Conservation (phyloP, 371 early-diverging fungal species). For the Circinella minor region DNA sequence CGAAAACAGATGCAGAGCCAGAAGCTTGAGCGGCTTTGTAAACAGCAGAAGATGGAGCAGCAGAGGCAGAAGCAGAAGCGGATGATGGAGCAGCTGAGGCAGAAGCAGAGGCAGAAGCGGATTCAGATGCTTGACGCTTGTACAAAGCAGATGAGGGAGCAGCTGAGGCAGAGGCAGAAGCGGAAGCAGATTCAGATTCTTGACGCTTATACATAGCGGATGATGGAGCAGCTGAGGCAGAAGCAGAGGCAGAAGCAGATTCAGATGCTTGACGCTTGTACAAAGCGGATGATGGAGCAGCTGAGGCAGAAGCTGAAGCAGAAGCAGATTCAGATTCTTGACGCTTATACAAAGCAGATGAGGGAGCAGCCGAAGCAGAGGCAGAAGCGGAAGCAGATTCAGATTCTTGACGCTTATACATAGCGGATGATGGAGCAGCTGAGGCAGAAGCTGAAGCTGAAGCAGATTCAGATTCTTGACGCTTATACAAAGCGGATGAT, state of each 20-base stretch:
- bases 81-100: background rate
- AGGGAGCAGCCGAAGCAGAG: background rate
- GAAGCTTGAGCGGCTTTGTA: constrained; percentile 5
- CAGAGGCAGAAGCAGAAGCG: background rate
- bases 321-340: background rate
- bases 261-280: background rate
- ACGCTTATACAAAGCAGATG: constrained; percentile 7
- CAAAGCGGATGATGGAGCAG: background rate
- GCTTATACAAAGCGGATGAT: background rate
- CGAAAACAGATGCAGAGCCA: background rate
- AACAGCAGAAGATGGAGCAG: constrained; percentile 1
- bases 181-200: background rate
- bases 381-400: background rate
- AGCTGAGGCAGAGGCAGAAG: background rate
- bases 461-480: background rate
- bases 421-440: background rate
- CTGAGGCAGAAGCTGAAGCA: no score
- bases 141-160: constrained; percentile 2
- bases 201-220: background rate
- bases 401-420: background rate
- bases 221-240: constrained; percentile 1
- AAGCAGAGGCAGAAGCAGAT: background rate
- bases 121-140: background rate
- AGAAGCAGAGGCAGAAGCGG: background rate
- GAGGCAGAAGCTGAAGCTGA: background rate